phyloP scores from a whole-genome alignment of 176 grass and related monocot species.

The Elaeis guineensis region DNA sequence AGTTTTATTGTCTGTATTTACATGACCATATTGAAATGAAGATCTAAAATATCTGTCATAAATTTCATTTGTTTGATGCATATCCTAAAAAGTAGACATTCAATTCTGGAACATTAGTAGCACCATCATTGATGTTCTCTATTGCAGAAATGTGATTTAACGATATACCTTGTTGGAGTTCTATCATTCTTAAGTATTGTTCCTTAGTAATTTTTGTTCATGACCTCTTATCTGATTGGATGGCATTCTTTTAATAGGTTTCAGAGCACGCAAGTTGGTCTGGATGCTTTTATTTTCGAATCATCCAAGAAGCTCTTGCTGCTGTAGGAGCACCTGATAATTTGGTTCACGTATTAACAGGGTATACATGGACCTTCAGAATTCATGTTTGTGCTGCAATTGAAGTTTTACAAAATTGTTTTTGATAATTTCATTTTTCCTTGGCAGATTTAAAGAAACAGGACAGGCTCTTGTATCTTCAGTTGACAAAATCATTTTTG shows the following conservation, averaged over 20 bases:
- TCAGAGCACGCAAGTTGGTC: constrained; percentile 98
- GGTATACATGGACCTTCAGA: constrained; percentile 37
- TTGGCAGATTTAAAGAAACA: constrained; percentile 79
- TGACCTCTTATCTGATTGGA: no score
- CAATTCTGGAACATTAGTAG: no score
- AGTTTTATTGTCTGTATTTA: no score
- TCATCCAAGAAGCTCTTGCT: constrained; percentile 95
- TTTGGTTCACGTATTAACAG: constrained; percentile 90
- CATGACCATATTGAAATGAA: no score
- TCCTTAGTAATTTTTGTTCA: no score
- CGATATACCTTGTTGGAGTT: no score
- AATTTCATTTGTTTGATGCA: no score
- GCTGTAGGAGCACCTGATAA: constrained; percentile 93
- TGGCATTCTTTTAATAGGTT: constrained; percentile 28
- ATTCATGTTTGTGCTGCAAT: constrained; percentile 5
- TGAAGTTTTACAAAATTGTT: not conserved
- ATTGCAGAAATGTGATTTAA: no score
- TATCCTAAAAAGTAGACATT: no score
- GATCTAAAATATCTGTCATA: no score
- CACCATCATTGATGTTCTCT: no score
- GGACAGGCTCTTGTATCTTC: constrained; percentile 96
- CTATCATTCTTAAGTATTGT: no score
- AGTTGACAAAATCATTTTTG: constrained; percentile 98
- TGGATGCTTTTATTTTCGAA: constrained; percentile 88
- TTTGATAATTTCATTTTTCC: constrained; percentile 1